A percentile compares a stretch with the other conserved stretches of the same genome.
phyloP scores from a whole-genome alignment of 208 protist genomes.

The Wallacemonas collosoma region DNA sequence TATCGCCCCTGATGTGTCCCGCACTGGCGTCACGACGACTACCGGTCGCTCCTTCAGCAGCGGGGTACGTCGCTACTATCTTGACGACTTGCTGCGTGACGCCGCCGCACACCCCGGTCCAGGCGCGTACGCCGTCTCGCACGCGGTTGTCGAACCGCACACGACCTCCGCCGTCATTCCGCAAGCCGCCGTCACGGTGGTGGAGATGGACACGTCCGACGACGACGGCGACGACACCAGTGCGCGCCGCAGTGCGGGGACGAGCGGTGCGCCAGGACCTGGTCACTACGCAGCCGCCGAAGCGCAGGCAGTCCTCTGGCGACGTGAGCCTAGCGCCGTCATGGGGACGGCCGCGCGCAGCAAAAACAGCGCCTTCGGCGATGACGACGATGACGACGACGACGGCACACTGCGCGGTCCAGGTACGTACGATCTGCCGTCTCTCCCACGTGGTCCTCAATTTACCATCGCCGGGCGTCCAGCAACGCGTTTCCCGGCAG shows the following conservation, averaged over 20 bases:
- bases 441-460: neutral
- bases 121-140: conserved; percentile 29
- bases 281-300: conserved; percentile 7
- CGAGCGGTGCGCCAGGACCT: neutral
- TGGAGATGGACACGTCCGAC: conserved; percentile 13
- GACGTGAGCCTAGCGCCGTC: conserved; percentile 22
- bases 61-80: conserved; percentile 7
- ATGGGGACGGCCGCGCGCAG: conserved; percentile 29
- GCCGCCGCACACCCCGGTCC: conserved; percentile 31
- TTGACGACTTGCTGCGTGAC: conserved; percentile 10
- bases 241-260: neutral
- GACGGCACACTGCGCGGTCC: neutral
- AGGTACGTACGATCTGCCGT: conserved; percentile 8
- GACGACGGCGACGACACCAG: neutral
- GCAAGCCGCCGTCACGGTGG: neutral
- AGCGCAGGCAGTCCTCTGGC: conserved; percentile 4
- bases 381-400: neutral
- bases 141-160: neutral
- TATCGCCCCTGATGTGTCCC: neutral
- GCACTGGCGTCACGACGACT: neutral
- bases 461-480: conserved; percentile 8
- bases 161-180: conserved; percentile 2
- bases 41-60: neutral
- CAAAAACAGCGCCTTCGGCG: neutral
- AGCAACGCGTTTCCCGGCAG: neutral